phyloP scores from a whole-genome alignment of 371 early-diverging fungal species.

The Parasitella parasitica region DNA sequence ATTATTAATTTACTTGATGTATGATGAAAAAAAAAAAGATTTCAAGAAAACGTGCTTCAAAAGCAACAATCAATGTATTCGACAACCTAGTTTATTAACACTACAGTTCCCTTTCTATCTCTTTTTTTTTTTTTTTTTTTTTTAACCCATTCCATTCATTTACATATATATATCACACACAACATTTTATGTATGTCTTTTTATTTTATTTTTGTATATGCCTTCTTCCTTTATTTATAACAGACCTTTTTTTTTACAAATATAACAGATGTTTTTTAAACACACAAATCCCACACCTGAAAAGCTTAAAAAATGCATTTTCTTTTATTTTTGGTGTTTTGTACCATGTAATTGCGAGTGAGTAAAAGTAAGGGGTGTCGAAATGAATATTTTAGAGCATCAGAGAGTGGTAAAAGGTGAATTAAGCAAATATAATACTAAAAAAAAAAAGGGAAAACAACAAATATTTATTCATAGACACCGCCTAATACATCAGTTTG shows the following conservation, averaged over 20 bases:
- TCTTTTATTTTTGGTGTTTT: conserved; percentile 2
- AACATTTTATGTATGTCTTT: neutral
- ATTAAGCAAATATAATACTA: neutral
- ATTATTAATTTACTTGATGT: neutral
- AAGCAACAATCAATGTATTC: conserved; percentile 6
- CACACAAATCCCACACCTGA: neutral
- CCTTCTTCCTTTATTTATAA: neutral
- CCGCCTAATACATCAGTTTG: conserved; percentile 52
- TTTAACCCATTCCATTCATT: neutral
- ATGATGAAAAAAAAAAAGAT: conserved; percentile 14
- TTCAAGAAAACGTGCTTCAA: conserved; percentile 24
- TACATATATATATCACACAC: neutral
- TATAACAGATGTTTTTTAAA: neutral
- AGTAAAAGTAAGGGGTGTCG: neutral
- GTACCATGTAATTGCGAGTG: neutral
- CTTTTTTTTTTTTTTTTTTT: neutral
- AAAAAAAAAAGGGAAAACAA: neutral
- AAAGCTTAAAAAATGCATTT: neutral
- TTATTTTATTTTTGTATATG: neutral
- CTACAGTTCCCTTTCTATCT: no score
- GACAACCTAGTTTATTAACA: conserved; percentile 5
- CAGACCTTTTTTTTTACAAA: neutral
- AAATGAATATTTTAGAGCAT: neutral
- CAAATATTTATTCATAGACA: conserved; percentile 8
- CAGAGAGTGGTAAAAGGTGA: neutral